A percentile compares a stretch with the other conserved stretches of the same genome.
Conservation (phyloP, 257 asterid genomes). For the Oldenlandia corymbosa region DNA sequence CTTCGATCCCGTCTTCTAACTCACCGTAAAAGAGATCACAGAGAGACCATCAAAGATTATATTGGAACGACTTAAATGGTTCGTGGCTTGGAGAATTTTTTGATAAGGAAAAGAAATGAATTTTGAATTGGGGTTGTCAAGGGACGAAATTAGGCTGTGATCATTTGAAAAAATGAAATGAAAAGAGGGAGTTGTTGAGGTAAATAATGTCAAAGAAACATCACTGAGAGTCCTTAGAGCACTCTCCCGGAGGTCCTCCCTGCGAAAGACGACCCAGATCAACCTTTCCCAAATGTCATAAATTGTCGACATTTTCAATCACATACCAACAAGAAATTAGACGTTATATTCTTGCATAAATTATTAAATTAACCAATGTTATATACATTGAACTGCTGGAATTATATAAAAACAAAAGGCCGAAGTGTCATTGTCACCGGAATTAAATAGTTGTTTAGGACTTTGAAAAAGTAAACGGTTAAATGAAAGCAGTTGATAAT, state of each 20-base stretch:
- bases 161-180: not conserved
- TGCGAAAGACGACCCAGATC: not conserved
- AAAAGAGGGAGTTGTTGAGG: not conserved
- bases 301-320: not conserved
- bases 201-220: not conserved
- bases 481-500: too few species aligned
- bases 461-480: too few species aligned
- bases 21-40: not conserved
- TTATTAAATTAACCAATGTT: too few species aligned
- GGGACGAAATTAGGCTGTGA: not conserved
- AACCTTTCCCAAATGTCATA: conserved; percentile 5
- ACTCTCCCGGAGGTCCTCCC: not conserved
- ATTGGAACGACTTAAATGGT: not conserved
- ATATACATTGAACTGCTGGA: too few species aligned
- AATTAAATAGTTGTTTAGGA: too few species aligned
- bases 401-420: too few species aligned
- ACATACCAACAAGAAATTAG: too few species aligned
- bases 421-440: too few species aligned
- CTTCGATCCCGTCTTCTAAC: too few species aligned
- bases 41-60: not conserved
- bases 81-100: not conserved
- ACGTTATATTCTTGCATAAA: too few species aligned
- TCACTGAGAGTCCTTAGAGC: not conserved
- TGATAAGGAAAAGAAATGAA: not conserved
- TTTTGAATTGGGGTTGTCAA: not conserved